Evolutionary conservation across 2,329 filamentous ascomycete genomes (phyloP), one percentile per base, ranked within the genome.

Genomic region (Neurospora crassa): DNA sequence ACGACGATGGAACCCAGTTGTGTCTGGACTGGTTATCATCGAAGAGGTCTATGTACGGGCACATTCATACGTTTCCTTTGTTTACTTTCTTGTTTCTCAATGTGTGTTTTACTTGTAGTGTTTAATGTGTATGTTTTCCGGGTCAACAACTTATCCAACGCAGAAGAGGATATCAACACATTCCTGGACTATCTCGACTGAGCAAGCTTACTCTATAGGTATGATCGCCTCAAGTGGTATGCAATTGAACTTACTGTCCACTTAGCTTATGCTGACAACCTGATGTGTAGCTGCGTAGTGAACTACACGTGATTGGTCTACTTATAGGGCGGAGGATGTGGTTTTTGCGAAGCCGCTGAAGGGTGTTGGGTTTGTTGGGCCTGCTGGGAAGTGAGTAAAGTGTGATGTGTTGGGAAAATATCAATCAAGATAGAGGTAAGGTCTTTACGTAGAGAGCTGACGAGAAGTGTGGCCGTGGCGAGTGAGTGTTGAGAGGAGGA

Each of bases 291-390:
- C 45, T 24, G 12, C 11, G 1, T 47, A 5, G 10, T 2, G 12
- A 20, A 47, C 11, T 1, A 20, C 3, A 2, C 11, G 2, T 12
- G n/a, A 1, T 12, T 47, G 12, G 43, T 5, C 5, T 47, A 20
- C n/a, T 0, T 20, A 12, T 47, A 11, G n/a, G n/a, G 43, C 43
- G 6, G 73, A 75, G 71, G 74, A 37, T 37, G 34, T 73, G 5
- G 72, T 70, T 12, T 74, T 77, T 70, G 72, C 18, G 2, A 72
- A 20, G 68, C 43, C 41, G 5, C 16, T 42, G 41, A 42, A 16
- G 24, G 24, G 24, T 29, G 24, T 29, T 29, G 34, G 34, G 34
- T 1, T 2, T 37, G 34, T 29, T 29, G 7, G 34, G 41, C 16
- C 16, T 6, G 16, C 5, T 43, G 42, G 42, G 14, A 12, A 18